Evolutionary conservation across 164 flowering plant species (phyloP), one percentile per base, ranked within the genome.

Genomic region (Liquidambar formosana): DNA sequence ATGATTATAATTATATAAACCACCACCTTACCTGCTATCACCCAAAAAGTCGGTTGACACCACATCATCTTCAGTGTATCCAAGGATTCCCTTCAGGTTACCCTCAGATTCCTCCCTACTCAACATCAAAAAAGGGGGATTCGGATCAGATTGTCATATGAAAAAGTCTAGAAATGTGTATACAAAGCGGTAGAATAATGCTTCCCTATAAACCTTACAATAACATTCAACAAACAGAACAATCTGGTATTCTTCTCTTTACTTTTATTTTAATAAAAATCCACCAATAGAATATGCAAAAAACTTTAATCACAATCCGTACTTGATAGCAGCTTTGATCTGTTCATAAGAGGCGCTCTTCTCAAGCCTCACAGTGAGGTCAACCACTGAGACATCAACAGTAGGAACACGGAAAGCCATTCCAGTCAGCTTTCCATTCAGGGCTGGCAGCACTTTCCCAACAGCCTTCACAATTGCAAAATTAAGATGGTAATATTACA

Each of bases 381-480:
- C 79, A 49, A 76, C 79, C 63, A 76, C 79, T 28, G 79, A 76
- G 33, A 76, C 79, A 68, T 76, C 75, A 64, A 60, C 63, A 4
- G 76, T 76, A 45, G 79, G 76, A 38, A 76, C 79, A 64, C 76
- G 76, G 70, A 72, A 76, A 60, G 79, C 72, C 76, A 76, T 76
- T 52, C 79, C 75, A 18, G 76, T 76, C 56, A 76, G 54, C 66
- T 76, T 76, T 6, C 79, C 79, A 25, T 76, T 76, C 69, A 76
- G 68, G 57, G 79, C 73, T 15, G 79, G 79, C 59, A 76, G 64
- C 51, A 76, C 79, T 44, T 76, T 76, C 25, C 79, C 79, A n/a
- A 76, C 79, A 64, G 75, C 79, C 79, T 76, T 65, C 41, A 68
- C 3, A 26, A 21, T n/a, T 22, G 27, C 21, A 51, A 19, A 43